Evolutionary conservation across 768 basidiomycete species (phyloP), one percentile per base, ranked within the genome.

Genomic region (Rhizopogon salebrosus): DNA sequence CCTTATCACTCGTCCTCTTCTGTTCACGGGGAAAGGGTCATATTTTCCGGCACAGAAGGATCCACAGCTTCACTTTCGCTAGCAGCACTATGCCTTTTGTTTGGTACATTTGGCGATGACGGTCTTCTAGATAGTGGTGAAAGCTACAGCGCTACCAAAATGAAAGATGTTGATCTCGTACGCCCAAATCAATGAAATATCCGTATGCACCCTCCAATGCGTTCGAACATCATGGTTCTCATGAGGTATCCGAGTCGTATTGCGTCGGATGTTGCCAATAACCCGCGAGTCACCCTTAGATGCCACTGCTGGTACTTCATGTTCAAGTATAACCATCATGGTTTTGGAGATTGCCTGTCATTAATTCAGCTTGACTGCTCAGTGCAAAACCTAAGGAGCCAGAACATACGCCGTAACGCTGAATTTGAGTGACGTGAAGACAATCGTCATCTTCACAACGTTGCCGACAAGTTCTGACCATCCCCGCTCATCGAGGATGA

Each of bases 111-210:
- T 56, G 71, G 75, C 77, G 46, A 81, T 83, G 81, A 84, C 80
- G 80, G 80, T 75, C 77, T 83, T 77, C 83, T 84, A 84, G 83
- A 84, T 84, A 84, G 83, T 84, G 73, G 80, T 76, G 80, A 69
- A 76, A 83, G 80, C 78, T 73, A 84, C 79, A 82, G 63, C 48
- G 20, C 6, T 45, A 43, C 20, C 6, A 29, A 45, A 45, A 7
- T 20, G 45, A 22, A 46, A 46, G 13, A 46, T 31, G 31, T 20
- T 13, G 20, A 34, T 46, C 16, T 46, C 20, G 22, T 1, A 22
- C 20, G 22, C 20, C 11, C 11, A 20, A 43, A 11, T 22, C 7
- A 6, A 10, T 42, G 10, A 10, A 6, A 5, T 27, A n/a, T 6
- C n/a, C n/a, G 20, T 10, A 11, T 2, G 11, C 13, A 3, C 10